Percentiles rank a stretch among this genome's conserved stretches.
Conservation (phyloP, 306 rosid species). For the Prunus fruticosa region DNA sequence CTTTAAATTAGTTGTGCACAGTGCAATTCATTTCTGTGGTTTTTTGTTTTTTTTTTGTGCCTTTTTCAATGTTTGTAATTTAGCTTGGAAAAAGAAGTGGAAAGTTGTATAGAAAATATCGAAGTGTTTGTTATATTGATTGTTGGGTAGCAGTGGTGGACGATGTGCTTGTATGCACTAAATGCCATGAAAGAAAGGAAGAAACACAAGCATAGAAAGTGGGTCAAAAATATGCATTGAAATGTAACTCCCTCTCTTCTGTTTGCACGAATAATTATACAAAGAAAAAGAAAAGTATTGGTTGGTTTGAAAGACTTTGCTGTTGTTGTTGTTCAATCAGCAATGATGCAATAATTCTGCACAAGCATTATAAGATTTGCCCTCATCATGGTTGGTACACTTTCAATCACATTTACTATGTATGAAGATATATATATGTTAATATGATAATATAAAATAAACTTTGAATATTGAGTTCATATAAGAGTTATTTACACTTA, state of each 20-base stretch:
- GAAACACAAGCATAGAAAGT: conserved; percentile 15
- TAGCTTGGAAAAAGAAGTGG: not conserved
- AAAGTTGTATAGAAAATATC: conserved; percentile 4
- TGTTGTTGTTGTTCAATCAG: conserved; percentile 2
- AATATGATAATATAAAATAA: too few relatives aligned
- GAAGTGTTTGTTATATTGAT: conserved; percentile 13
- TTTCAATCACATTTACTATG: not conserved
- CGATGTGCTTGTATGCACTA: conserved; percentile 19
- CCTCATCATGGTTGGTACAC: not conserved
- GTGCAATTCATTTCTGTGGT: not conserved
- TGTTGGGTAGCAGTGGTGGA: conserved; percentile 17
- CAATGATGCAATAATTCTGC: not conserved
- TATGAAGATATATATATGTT: not conserved
- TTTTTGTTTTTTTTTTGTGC: not conserved
- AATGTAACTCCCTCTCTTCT: not conserved
- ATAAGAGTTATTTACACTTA: too few relatives aligned
- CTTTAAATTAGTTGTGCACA: not conserved
- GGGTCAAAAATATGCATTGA: conserved; percentile 7
- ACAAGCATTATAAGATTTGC: conserved; percentile 3
- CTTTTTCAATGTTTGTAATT: not conserved
- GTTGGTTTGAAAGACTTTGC: conserved; percentile 9
- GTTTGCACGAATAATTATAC: conserved; percentile 14
- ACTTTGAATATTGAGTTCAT: too few relatives aligned
- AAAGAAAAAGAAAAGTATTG: not conserved
- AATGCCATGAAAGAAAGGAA: conserved; percentile 15